phyloP scores from a whole-genome alignment of 176 grass and related monocot genomes.

The Avena atlantica region DNA sequence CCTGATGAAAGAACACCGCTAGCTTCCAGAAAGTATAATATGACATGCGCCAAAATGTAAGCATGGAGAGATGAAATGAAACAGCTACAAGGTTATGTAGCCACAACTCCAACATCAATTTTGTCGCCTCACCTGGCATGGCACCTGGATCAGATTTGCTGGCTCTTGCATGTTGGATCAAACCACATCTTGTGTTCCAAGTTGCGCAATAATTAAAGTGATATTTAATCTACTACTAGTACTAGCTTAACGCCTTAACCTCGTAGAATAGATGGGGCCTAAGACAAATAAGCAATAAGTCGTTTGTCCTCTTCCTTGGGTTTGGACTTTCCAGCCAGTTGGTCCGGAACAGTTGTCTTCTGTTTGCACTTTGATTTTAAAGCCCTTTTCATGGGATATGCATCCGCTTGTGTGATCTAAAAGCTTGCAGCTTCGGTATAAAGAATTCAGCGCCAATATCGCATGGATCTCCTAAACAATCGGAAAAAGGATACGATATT shows the following conservation, averaged over 20 bases:
- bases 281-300: constrained; percentile 22
- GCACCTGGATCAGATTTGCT: constrained; percentile 43
- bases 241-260: constrained; percentile 15
- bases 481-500: constrained; percentile 8
- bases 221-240: background rate
- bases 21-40: background rate
- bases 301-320: background rate
- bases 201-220: background rate
- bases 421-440: constrained; percentile 42
- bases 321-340: constrained; percentile 33
- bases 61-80: background rate
- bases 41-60: background rate
- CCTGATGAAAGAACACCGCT: background rate
- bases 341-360: constrained; percentile 29
- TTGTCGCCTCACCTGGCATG: constrained; percentile 27
- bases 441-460: constrained; percentile 39
- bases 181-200: constrained; percentile 10
- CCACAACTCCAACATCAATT: background rate
- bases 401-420: constrained; percentile 42
- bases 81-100: constrained; percentile 11
- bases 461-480: constrained; percentile 35
- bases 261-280: background rate
- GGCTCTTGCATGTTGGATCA: constrained; percentile 35
- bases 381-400: constrained; percentile 37
- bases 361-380: constrained; percentile 43